A percentile compares a stretch with the other conserved stretches of the same genome.
These are phyloP conservation scores for Blastobotrys elegans DNA, from an alignment of 1,139 yeast species.

Conservation along the genomic window DNA sequence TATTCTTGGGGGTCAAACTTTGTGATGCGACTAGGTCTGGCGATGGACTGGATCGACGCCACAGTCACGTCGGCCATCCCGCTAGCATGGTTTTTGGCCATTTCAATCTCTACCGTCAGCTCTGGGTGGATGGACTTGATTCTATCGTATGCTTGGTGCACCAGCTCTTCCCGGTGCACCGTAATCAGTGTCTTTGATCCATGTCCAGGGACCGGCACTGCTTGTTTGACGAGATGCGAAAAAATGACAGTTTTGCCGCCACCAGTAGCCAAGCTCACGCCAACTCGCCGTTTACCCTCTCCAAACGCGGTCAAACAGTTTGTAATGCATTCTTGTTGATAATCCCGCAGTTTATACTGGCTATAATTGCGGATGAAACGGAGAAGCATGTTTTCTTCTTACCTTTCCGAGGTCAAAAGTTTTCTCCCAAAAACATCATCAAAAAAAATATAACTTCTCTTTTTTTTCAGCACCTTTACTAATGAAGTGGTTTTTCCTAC, in stretches of 20 bases:
- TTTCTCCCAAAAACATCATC: no score
- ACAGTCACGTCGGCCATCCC: constrained; percentile 59
- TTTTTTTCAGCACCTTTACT: not conserved
- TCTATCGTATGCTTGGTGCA: constrained; percentile 60
- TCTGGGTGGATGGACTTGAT: constrained; percentile 48
- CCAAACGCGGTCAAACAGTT: constrained; percentile 48
- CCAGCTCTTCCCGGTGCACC: constrained; percentile 79
- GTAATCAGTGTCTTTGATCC: constrained; percentile 58
- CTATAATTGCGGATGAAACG: not conserved
- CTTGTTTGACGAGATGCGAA: constrained; percentile 52
- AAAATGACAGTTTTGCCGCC: constrained; percentile 93
- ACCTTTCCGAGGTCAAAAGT: not conserved
- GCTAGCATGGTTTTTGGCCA: constrained; percentile 49
- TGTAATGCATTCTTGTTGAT: constrained; percentile 68
- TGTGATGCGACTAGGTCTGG: constrained; percentile 44
- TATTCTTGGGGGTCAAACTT: constrained; percentile 53
- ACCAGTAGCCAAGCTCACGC: constrained; percentile 88
- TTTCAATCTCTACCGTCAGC: constrained; percentile 60
- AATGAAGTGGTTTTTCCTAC: not conserved
- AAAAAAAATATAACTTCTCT: no score
- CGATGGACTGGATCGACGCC: constrained; percentile 71
- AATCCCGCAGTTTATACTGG: constrained; percentile 43
- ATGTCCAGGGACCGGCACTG: constrained; percentile 37
- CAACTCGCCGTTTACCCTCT: constrained; percentile 53
- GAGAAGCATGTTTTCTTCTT: not conserved